Conservation (phyloP, 148 eudicot genomes). For the Agrostemma githago region DNA sequence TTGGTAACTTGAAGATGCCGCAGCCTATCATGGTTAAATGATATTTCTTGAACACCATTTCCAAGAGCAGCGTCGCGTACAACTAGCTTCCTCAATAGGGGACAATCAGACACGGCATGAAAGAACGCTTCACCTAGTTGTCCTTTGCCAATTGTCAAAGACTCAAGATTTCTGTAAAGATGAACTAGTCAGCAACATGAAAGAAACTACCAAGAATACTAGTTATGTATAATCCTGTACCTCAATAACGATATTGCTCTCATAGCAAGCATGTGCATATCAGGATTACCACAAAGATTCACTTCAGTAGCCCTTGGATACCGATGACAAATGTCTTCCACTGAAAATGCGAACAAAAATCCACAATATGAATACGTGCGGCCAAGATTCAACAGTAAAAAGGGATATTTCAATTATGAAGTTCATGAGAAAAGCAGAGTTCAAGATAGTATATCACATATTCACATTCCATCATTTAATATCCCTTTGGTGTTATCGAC, state of each 20-base stretch:
- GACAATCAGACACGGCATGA: conserved; percentile 63
- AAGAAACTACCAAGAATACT: background rate
- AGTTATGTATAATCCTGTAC: conserved; percentile 29
- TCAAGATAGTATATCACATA: background rate
- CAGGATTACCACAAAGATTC: conserved; percentile 57
- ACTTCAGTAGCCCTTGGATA: conserved; percentile 82
- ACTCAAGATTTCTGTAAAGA: conserved; percentile 65
- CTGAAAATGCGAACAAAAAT: conserved; percentile 31
- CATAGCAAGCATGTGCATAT: conserved; percentile 61
- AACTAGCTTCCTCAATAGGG: conserved; percentile 57
- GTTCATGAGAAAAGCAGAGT: background rate
- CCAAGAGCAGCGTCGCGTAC: conserved; percentile 77
- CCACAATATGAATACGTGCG: background rate
- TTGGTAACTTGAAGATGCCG: conserved; percentile 70
- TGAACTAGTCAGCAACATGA: conserved; percentile 22
- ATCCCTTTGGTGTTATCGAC: no score
- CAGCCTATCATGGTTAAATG: conserved; percentile 69
- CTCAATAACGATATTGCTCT: conserved; percentile 66
- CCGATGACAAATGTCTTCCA: conserved; percentile 85
- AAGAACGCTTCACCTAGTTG: conserved; percentile 73
- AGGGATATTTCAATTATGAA: background rate
- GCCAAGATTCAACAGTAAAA: background rate
- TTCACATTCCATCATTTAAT: no score
- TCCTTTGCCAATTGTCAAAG: conserved; percentile 72
- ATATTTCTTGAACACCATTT: conserved; percentile 82